Base-by-base conservation (phyloP, 495 filamentous ascomycete genomes). In the Rhizodiscina lignyota region DNA sequence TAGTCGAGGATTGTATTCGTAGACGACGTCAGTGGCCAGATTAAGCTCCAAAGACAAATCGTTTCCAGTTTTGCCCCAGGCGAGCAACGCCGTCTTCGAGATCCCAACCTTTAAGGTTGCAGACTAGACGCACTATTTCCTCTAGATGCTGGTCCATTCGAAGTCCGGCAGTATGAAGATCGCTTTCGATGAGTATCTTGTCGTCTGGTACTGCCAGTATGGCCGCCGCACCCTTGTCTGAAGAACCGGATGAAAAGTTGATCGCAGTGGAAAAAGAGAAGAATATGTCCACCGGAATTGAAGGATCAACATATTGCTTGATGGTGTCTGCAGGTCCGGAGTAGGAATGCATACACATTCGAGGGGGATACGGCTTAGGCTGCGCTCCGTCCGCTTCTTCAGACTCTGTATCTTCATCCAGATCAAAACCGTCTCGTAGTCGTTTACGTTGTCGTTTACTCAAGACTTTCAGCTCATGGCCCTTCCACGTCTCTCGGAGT, bases 261-360 rank as follows among this genome's bases (percentile, higher is more conserved):
- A 96, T 78, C 2, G 70, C 70, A 2, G 63, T 67, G 0, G 84
- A 93, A 47, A 96, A 94, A 0, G 85, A 94, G 47, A 89, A 87
- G 50, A 72, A 97, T 5, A 94, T 63, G 23, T 74, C 64, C 2
- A 73, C 73, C 0, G 91, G 86, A 16, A 89, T 70, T 0, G 72
- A 66, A 2, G 70, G 73, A 43, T 78, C 60, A 40, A 84, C 54
- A 42, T 91, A 94, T 51, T 87, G 83, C 31, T 67, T 79, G 20
- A 93, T 48, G 18, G 71, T 66, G 26, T 89, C 75, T 16, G 68
- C 55, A n/a, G 79, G 68, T 0, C 85, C 91, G 21, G 81, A 85
- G 51, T 82, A 97, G 0, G 85, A 94, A 55, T 97, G 89, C 45
- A 97, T 66, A 49, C 89, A 97, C 45, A 96, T 77, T 21, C 86